Percentiles rank a stretch among this genome's conserved stretches.
Evolutionary conservation across 768 basidiomycete species (phyloP).

Genomic region (Rhodotorula babjevae): DNA sequence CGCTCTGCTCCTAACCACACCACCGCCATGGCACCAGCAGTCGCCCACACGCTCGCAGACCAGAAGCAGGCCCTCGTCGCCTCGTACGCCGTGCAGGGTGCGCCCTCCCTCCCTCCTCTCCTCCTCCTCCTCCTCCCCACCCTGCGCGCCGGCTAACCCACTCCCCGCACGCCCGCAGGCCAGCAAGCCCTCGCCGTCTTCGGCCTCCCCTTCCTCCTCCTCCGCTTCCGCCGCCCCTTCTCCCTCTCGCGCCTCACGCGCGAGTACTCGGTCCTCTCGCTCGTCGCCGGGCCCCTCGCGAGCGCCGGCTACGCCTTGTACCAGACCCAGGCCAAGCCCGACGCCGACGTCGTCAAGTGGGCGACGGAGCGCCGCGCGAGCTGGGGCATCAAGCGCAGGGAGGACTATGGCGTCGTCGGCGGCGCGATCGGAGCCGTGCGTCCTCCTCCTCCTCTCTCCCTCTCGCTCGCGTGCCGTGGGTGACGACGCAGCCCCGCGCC

Average conservation of each 20-base stretch:
- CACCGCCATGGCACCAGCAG: background rate
- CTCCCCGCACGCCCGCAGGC: background rate
- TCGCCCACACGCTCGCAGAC: background rate
- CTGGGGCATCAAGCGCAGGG: background rate
- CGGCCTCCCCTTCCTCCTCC: background rate
- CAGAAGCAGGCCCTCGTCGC: background rate
- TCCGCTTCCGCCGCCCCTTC: background rate
- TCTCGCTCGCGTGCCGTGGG: background rate
- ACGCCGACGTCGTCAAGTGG: background rate
- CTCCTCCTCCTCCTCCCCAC: background rate
- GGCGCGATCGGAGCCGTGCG: conserved; percentile 15
- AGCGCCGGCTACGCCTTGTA: conserved; percentile 7
- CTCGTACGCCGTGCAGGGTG: background rate
- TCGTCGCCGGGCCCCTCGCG: conserved; percentile 10
- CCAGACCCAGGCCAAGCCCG: background rate
- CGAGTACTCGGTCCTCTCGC: background rate
- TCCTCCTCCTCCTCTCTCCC: background rate
- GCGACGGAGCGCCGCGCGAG: background rate
- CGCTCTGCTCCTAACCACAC: too few species aligned
- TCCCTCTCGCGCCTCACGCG: conserved; percentile 6
- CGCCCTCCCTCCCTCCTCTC: too few species aligned
- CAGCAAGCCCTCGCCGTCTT: conserved; percentile 8
- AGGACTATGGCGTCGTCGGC: conserved; percentile 19
- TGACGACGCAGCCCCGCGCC: too few species aligned
- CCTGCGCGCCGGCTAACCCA: background rate